Evolutionary conservation across 2,329 filamentous ascomycete genomes (phyloP), one percentile per base, ranked within the genome.

Genomic region (Raffaelea ambrosiae): DNA sequence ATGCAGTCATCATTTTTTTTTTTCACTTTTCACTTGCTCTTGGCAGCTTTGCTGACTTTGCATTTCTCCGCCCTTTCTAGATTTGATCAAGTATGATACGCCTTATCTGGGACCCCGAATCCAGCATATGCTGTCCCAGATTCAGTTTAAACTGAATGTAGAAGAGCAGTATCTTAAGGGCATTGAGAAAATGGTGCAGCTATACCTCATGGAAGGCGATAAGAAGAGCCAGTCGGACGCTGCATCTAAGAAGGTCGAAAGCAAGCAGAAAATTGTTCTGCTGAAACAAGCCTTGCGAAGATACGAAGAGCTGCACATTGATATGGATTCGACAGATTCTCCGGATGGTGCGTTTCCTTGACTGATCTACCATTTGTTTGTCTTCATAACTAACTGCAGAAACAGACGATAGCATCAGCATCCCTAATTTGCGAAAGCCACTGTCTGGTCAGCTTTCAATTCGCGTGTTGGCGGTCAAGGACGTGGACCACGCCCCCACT

Each of bases 131-230:
- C 74, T 98, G 61, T 95, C 93, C 43, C 93, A 98, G 66, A 84
- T 98, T 54, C 89, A 97, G 67, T 98, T 98, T 73, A 98, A 98
- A 71, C 78, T 98, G 52, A 95, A 93, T 56, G 93, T 98, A 23
- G 93, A 98, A 66, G 95, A 96, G 64, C 93, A 98, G 68, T 98
- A 98, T 68, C 89, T 97, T 56, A 94, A 95, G 61, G 93, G 93
- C 53, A 93, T 98, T 58, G 93, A 98, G 68, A 98, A 98, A 72
- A 97, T 98, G 93, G 88, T 96, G 42, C 88, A 93, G 64, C 74
- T 98, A 33, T 98, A 98, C 63, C 84, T 93, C 63, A 93, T 97
- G 77, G 93, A 97, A 65, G 91, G 93, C 26, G 93, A 98, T 63
- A 83, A 90, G 58, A 96, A 95, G 73, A 97, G 91, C 70, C 88